Percentiles rank a stretch among this genome's conserved stretches.
Conservation (phyloP, 306 rosid genomes). For the Cicer yamashitae region DNA sequence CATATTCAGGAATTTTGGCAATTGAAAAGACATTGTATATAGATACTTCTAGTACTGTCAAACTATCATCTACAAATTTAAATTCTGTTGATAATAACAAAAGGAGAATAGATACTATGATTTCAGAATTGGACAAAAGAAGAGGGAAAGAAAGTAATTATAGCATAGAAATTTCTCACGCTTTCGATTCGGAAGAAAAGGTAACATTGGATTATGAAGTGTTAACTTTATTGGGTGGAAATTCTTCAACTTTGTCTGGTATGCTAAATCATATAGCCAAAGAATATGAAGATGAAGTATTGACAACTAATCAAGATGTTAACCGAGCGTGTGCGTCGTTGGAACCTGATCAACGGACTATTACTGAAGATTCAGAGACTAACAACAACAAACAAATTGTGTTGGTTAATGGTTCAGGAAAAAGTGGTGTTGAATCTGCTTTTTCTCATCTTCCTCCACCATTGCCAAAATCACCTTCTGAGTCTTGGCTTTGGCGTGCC, state of each 20-base stretch:
- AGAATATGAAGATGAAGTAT: conserved; percentile 45
- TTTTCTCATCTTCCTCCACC: conserved; percentile 75
- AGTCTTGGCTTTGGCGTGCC: conserved; percentile 95
- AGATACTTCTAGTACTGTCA: conserved; percentile 63
- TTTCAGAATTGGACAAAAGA: conserved; percentile 44
- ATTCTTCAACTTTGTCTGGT: conserved; percentile 43
- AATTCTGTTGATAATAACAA: conserved; percentile 48
- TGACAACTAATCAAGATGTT: conserved; percentile 43
- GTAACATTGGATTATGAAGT: conserved; percentile 45
- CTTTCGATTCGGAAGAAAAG: conserved; percentile 48
- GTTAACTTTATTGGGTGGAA: conserved; percentile 44
- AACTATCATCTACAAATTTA: conserved; percentile 47
- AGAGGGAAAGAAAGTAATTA: conserved; percentile 46
- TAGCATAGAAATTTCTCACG: conserved; percentile 49
- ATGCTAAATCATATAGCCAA: conserved; percentile 45
- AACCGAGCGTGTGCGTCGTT: conserved; percentile 30
- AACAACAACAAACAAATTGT: conserved; percentile 47
- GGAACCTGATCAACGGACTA: conserved; percentile 23
- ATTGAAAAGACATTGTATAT: conserved; percentile 83
- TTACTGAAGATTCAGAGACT: conserved; percentile 45
- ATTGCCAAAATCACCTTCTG: conserved; percentile 89
- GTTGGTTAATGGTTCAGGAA: conserved; percentile 47
- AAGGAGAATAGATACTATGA: conserved; percentile 41
- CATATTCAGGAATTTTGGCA: conserved; percentile 51
- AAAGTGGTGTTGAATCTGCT: conserved; percentile 38